Base-by-base conservation (phyloP, 768 basidiomycete genomes). In the Wakefieldia striispora region DNA sequence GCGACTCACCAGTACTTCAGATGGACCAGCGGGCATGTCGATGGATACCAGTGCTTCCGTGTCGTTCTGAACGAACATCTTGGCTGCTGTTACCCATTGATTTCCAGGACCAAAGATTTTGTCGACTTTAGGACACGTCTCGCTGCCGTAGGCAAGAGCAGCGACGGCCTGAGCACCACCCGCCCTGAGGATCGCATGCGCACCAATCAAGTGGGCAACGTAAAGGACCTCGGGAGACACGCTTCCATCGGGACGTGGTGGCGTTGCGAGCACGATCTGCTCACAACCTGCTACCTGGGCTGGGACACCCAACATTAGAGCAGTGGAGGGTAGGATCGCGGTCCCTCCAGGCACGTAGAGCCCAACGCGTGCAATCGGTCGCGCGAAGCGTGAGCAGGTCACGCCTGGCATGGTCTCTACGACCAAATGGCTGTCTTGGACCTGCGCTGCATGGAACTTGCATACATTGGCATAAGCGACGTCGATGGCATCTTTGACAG, bases 51-150 rank as follows among this genome's bases (percentile, higher is more conserved):
- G 70, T 9, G 97, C 95, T 60, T 95, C 90, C 12, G 95, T 95
- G 64, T 99, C 97, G 69, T 98, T 99, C 66, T 97, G 95, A 21
- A 99, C 95, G 46, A 95, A 71, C 97, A 99, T 97, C 74, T 99
- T 99, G 44, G 95, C 97, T 2, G 97, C 97, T 2, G 95, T 99
- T 20, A 99, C 97, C 93, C 95, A 99, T 68, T 98, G 97, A 66
- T 99, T 99, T 21, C 97, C 97, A 6, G 97, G 97, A 9, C 97
- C 97, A 63, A 98, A 95, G 59, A 99, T 94, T 74, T 99, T 99
- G 77, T 99, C 97, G 21, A 97, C 95, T 71, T 99, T 98, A 14
- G 94, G 92, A 6, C 95, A 92, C 4, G 88, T 88, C 66, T 90
- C 77, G 6, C 97, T 99, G 17, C 97, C 97, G 66, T 97, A 98